Percentiles rank a stretch among this genome's conserved stretches.
Evolutionary conservation across 257 asterid species (phyloP).

Genomic region (Penstemon newberryi): DNA sequence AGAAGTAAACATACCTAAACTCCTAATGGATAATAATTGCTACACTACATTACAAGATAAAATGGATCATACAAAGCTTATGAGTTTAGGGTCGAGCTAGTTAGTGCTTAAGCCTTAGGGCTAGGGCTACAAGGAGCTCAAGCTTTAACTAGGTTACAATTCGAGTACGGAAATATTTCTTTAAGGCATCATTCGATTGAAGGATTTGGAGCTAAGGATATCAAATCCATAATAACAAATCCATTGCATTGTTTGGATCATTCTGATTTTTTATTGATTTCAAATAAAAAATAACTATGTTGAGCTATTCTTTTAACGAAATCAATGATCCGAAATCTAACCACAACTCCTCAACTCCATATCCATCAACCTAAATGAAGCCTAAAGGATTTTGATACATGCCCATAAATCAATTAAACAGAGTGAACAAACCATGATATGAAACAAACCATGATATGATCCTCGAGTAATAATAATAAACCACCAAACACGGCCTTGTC

Average conservation of each 20-base stretch:
- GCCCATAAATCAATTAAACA: background rate
- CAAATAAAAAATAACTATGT: too few species aligned
- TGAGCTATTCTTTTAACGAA: too few species aligned
- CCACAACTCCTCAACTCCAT: background rate
- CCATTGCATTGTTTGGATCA: too few species aligned
- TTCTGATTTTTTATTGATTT: too few species aligned
- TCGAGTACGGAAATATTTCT: too few species aligned
- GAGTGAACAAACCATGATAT: background rate
- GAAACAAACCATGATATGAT: background rate
- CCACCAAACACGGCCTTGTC: background rate
- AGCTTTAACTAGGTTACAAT: background rate
- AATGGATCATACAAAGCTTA: background rate
- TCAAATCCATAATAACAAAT: too few species aligned
- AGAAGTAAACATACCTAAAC: background rate
- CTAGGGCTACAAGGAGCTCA: background rate
- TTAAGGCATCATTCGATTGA: too few species aligned
- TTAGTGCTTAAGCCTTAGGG: background rate
- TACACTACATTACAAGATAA: background rate
- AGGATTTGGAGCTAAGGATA: too few species aligned
- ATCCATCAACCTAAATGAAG: background rate
- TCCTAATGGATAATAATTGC: background rate
- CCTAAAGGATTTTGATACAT: conserved; percentile 2
- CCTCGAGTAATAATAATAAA: background rate
- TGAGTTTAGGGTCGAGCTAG: background rate
- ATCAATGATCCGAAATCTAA: background rate